phyloP scores from a whole-genome alignment of 192 early-diverging fungal species.

The Gonapodya sp. region DNA sequence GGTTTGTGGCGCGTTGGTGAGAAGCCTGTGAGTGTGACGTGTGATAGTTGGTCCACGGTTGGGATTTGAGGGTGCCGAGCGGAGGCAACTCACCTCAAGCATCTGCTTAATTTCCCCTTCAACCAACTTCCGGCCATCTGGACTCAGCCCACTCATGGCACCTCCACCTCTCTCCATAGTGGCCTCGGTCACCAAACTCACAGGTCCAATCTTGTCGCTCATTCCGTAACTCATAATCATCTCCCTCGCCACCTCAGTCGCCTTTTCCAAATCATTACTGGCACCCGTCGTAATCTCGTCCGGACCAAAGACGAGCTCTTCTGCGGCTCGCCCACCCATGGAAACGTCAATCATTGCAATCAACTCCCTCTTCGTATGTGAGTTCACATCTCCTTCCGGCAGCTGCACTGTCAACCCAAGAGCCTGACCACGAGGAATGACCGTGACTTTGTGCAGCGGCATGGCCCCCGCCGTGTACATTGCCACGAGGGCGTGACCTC shows the following conservation, averaged over 20 bases:
- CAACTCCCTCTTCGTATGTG: conserved; percentile 58
- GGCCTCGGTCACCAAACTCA: conserved; percentile 25
- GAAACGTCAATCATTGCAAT: conserved; percentile 71
- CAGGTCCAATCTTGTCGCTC: conserved; percentile 85
- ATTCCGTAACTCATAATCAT: conserved; percentile 94
- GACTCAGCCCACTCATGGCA: neutral
- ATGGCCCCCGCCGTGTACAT: conserved; percentile 90
- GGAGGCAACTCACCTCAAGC: conserved; percentile 49
- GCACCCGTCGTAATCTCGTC: conserved; percentile 94
- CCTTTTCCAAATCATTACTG: conserved; percentile 80
- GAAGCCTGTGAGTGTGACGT: conserved; percentile 14
- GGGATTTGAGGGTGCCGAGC: neutral
- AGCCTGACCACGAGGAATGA: conserved; percentile 88
- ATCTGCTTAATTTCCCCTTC: conserved; percentile 76
- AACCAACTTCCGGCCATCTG: conserved; percentile 39
- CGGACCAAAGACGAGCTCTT: conserved; percentile 89
- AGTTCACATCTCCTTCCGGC: conserved; percentile 44
- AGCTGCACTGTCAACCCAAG: conserved; percentile 77
- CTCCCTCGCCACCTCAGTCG: conserved; percentile 74
- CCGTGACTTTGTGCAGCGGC: conserved; percentile 96
- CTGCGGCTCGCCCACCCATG: conserved; percentile 97
- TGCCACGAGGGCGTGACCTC: conserved; percentile 92
- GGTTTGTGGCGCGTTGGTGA: conserved; percentile 54
- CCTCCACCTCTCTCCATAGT: neutral
- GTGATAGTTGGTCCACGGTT: neutral